phyloP scores from a whole-genome alignment of 129 eudicot species.

The Flaveria trinervia region DNA sequence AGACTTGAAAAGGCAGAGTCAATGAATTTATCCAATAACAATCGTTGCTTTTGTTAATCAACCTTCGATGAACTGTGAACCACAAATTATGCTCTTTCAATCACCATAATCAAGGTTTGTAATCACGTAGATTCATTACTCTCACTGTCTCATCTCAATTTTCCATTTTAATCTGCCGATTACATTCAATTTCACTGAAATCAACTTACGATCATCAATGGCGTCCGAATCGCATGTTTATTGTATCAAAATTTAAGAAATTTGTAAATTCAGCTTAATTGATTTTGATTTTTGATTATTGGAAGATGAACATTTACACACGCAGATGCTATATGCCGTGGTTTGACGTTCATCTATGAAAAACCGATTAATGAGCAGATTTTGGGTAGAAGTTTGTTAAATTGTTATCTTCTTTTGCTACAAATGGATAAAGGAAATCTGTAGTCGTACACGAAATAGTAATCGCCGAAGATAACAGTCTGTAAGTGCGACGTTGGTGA shows the following conservation, averaged over 20 bases:
- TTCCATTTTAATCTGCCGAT: background rate
- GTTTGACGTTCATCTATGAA: background rate
- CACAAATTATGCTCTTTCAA: constrained; percentile 14
- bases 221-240: constrained; percentile 4
- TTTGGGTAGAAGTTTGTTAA: background rate
- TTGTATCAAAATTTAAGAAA: constrained; percentile 10
- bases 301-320: too few relatives aligned
- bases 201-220: background rate
- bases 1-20: constrained; percentile 14
- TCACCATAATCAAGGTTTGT: constrained; percentile 23
- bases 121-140: constrained; percentile 19
- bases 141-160: background rate
- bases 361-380: constrained; percentile 8
- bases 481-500: background rate
- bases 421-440: background rate
- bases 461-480: constrained; percentile 4
- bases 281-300: background rate
- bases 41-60: constrained; percentile 16
- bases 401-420: background rate
- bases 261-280: background rate
- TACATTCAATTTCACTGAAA: background rate
- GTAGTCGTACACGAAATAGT: constrained; percentile 24
- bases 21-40: background rate
- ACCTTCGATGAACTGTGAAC: constrained; percentile 14
- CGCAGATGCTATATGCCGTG: constrained; percentile 13